These are phyloP conservation scores for Acmispon strigosus DNA, from an alignment of 306 rosid species.

Conservation along the genomic window DNA sequence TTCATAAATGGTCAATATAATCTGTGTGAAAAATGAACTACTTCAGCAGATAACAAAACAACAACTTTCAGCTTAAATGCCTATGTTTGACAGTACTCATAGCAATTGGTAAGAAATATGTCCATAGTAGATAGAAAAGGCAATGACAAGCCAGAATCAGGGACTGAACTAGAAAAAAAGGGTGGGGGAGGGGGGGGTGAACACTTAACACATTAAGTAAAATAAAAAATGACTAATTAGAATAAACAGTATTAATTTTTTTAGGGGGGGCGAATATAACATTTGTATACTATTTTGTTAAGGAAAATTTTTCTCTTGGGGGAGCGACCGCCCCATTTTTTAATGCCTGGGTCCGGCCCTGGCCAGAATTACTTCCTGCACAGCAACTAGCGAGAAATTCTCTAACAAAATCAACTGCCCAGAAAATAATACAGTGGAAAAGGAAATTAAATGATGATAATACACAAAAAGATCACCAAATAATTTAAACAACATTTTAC, in stretches of 20 bases:
- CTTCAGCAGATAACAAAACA: constrained; percentile 2
- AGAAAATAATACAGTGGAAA: constrained; percentile 11
- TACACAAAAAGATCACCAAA: constrained; percentile 2
- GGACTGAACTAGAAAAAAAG: no score
- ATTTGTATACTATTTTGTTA: no score
- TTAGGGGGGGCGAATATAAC: no score
- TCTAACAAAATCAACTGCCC: constrained; percentile 7
- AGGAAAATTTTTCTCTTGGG: no score
- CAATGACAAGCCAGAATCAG: not conserved
- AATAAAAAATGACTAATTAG: no score
- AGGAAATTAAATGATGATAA: not conserved
- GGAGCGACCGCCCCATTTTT: no score
- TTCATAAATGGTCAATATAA: not conserved
- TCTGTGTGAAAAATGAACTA: not conserved
- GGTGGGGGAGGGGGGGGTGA: no score
- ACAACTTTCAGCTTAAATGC: not conserved
- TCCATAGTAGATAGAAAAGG: constrained; percentile 1
- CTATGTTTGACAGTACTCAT: not conserved
- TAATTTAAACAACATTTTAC: not conserved
- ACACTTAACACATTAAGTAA: no score
- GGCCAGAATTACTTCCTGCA: constrained; percentile 11
- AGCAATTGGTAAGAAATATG: constrained; percentile 9
- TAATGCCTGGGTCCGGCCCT: no score
- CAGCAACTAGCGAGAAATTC: constrained; percentile 11
- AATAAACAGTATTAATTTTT: no score